phyloP scores from a whole-genome alignment of 2,329 filamentous ascomycete species.

The Sporothrix curviconia region DNA sequence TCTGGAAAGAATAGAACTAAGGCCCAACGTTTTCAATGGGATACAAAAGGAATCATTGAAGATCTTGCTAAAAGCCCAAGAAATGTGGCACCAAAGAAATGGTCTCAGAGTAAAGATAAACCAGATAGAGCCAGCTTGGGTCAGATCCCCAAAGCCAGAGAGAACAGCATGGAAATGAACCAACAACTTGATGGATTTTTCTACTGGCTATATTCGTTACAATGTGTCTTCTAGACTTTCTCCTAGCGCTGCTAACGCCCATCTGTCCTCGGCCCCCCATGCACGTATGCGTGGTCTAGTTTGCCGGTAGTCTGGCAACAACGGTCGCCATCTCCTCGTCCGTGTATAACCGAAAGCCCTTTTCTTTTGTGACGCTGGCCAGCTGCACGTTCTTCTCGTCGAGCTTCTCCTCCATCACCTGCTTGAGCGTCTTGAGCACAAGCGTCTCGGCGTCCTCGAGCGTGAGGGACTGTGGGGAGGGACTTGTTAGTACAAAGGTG shows the following conservation, averaged over 20 bases:
- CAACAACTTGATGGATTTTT: not conserved
- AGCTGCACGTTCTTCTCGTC: slow-evolving; percentile 98
- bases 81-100: no score
- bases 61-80: no score
- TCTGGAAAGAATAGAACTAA: no score
- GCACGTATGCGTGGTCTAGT: slow-evolving; percentile 36
- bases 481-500: not conserved
- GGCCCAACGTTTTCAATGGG: no score
- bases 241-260: no score
- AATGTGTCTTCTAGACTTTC: not conserved
- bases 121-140: no score
- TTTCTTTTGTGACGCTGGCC: slow-evolving; percentile 94
- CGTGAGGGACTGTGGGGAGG: slow-evolving; percentile 63
- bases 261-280: not conserved
- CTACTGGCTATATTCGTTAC: slow-evolving; percentile 6
- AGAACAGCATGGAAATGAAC: not conserved
- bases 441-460: slow-evolving; percentile 89
- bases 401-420: slow-evolving; percentile 99
- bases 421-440: slow-evolving; percentile 95
- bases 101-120: no score
- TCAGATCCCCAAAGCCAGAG: no score
- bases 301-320: slow-evolving; percentile 72
- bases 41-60: no score
- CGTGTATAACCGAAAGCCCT: slow-evolving; percentile 96
- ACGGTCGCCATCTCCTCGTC: slow-evolving; percentile 95